Evolutionary conservation across 805 yeast species (phyloP), one percentile per base, ranked within the genome.

Genomic region (Yamadazyma endophytica): DNA sequence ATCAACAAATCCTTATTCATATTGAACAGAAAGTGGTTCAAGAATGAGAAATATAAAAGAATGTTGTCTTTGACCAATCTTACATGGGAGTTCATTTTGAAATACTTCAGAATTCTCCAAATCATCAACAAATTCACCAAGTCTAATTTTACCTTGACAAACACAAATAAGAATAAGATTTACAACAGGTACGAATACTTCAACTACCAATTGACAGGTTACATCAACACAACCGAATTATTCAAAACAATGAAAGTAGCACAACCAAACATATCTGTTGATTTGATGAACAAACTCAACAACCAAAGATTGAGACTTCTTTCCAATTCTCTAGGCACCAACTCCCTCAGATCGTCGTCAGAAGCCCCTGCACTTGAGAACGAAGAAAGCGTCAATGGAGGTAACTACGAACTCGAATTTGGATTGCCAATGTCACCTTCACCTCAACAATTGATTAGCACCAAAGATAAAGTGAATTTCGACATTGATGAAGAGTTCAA

Each of bases 241-340:
- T 65, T 65, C 39, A 57, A 56, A 28, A 50, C 59, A 1, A 62
- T 65, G 68, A 60, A 64, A 40, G 71, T 65, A 3, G 68, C 71
- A 0, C 70, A 61, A 33, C 71, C 71, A 4, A 36, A 40, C 14
- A 17, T 39, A 16, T 34, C 46, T 2, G 23, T 32, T 21, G 40
- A 40, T 11, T 31, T 40, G 22, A 32, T 40, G 17, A 31, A 27
- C 17, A 35, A 31, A 23, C 20, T 41, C 26, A 29, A 36, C 21
- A 26, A 26, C 18, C 42, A 36, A 21, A 31, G 25, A 15, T 14
- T 20, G n/a, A 28, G 21, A 21, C 23, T 14, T 15, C 15, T 23
- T n/a, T n/a, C n/a, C n/a, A n/a, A n/a, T n/a, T n/a, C n/a, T n/a
- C n/a, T n/a, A n/a, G n/a, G n/a, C n/a, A n/a, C n/a, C n/a, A n/a